Conservation (phyloP, 371 early-diverging fungal genomes). For the Mucor indicus region DNA sequence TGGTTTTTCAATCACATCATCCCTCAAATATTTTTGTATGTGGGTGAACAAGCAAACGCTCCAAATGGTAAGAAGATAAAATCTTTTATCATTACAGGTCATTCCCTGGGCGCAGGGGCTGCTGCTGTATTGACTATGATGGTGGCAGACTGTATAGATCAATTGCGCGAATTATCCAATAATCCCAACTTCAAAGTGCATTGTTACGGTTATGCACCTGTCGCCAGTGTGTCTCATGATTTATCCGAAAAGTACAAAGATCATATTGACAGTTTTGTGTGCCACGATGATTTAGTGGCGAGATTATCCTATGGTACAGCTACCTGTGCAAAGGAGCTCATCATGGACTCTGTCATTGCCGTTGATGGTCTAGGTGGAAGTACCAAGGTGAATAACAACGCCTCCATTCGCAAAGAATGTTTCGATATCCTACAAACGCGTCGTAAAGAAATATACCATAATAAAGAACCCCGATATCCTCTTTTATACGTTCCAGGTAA, state of each 20-base stretch:
- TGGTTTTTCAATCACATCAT: constrained; percentile 17
- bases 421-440: constrained; percentile 42
- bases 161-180: constrained; percentile 44
- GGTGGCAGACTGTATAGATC: constrained; percentile 64
- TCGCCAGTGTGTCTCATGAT: constrained; percentile 69
- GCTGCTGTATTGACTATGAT: constrained; percentile 80
- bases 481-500: constrained; percentile 44
- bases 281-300: constrained; percentile 74
- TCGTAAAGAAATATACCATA: constrained; percentile 40
- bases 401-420: constrained; percentile 28
- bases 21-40: constrained; percentile 58
- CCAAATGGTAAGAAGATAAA: constrained; percentile 7
- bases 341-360: constrained; percentile 46
- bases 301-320: constrained; percentile 77
- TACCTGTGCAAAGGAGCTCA: constrained; percentile 41
- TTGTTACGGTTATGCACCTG: constrained; percentile 50
- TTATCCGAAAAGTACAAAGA: constrained; percentile 64
- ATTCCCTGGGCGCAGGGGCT: constrained; percentile 80
- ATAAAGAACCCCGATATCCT: constrained; percentile 41
- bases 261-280: constrained; percentile 72
- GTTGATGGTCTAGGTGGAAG: constrained; percentile 46
- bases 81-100: constrained; percentile 52
- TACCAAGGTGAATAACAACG: constrained; percentile 34
- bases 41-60: constrained; percentile 16
- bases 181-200: constrained; percentile 45